A percentile compares a stretch with the other conserved stretches of the same genome.
phyloP scores from a whole-genome alignment of 345 rosid genomes.

The Eucalyptus cladocalyx region DNA sequence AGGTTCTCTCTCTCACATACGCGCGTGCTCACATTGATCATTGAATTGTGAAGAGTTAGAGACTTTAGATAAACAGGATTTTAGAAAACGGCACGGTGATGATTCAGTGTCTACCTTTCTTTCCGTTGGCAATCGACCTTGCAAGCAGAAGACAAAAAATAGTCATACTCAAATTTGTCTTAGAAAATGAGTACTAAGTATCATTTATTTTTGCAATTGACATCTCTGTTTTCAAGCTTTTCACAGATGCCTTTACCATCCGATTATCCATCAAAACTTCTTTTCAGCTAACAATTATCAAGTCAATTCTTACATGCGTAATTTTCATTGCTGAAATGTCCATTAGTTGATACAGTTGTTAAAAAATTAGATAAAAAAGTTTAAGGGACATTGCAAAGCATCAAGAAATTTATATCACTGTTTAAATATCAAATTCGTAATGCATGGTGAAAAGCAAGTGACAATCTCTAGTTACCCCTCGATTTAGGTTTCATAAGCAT shows the following conservation, averaged over 20 bases:
- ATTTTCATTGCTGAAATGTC: background rate
- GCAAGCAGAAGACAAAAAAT: background rate
- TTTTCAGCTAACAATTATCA: background rate
- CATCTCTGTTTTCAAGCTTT: too few relatives aligned
- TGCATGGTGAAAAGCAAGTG: too few relatives aligned
- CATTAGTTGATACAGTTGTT: background rate
- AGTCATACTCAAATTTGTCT: background rate
- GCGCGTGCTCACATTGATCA: accelerated
- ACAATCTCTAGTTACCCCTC: too few relatives aligned
- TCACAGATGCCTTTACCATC: background rate
- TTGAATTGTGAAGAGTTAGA: background rate
- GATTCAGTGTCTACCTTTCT: background rate
- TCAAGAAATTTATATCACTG: too few relatives aligned
- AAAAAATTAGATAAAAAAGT: too few relatives aligned
- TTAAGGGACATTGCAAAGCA: background rate
- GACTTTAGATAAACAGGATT: background rate
- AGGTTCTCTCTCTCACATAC: background rate
- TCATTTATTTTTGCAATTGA: too few relatives aligned
- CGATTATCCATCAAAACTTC: background rate
- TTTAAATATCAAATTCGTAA: too few relatives aligned
- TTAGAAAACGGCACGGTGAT: background rate
- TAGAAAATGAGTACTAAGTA: background rate
- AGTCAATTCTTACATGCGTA: background rate
- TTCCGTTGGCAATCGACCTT: background rate
- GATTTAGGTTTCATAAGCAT: too few relatives aligned